Conservation (phyloP, 495 filamentous ascomycete genomes). For the Delitschia confertaspora region DNA sequence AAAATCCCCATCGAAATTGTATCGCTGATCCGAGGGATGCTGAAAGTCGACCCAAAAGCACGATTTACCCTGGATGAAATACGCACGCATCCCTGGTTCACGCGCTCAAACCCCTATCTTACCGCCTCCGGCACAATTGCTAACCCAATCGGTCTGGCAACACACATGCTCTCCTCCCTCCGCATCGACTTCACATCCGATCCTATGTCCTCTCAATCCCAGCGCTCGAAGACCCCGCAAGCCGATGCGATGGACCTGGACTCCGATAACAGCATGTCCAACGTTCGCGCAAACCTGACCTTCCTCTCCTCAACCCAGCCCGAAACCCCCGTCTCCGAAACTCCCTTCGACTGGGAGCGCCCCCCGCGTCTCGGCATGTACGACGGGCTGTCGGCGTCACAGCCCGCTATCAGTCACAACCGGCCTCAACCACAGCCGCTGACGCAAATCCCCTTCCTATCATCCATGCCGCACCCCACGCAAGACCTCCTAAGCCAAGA, state of each 20-base stretch:
- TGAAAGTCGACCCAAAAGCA: slow-evolving; percentile 63
- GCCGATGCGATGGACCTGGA: slow-evolving; percentile 43
- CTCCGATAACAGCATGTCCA: slow-evolving; percentile 24
- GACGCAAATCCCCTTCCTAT: slow-evolving; percentile 23
- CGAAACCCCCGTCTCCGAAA: slow-evolving; percentile 58
- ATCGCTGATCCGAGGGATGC: slow-evolving; percentile 89
- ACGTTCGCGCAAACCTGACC: slow-evolving; percentile 12
- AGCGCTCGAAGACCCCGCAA: slow-evolving; percentile 28
- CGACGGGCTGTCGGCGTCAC: slow-evolving; percentile 42
- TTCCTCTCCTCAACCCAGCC: slow-evolving; percentile 67
- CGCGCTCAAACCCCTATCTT: slow-evolving; percentile 68
- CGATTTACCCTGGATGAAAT: slow-evolving; percentile 87
- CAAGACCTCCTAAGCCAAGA: slow-evolving; percentile 70
- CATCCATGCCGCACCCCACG: slow-evolving; percentile 32
- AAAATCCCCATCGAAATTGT: slow-evolving; percentile 66
- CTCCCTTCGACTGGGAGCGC: slow-evolving; percentile 65
- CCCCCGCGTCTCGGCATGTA: slow-evolving; percentile 33
- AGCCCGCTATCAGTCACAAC: slow-evolving; percentile 34
- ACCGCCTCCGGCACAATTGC: slow-evolving; percentile 62
- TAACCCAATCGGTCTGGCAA: slow-evolving; percentile 75
- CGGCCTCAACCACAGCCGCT: slow-evolving; percentile 28
- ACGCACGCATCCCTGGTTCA: slow-evolving; percentile 91
- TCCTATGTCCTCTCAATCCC: slow-evolving; percentile 45
- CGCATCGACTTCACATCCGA: slow-evolving; percentile 78
- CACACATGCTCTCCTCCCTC: slow-evolving; percentile 86